Conservation (phyloP, 257 asterid species). For the Solanum sejunctum region DNA sequence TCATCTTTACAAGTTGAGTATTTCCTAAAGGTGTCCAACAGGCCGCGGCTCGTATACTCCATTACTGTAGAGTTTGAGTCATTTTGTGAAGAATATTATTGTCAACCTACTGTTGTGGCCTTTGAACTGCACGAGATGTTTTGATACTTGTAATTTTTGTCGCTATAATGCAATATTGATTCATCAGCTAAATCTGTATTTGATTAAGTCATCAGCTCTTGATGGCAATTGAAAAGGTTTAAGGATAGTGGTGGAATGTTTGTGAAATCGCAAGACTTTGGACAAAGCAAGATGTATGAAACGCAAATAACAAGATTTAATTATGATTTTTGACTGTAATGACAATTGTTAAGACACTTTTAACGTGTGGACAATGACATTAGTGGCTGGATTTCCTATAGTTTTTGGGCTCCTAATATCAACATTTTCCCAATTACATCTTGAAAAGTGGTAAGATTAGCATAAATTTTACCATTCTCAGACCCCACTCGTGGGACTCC, state of each 20-base stretch:
- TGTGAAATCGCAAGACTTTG: not conserved
- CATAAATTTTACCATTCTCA: too few relatives aligned
- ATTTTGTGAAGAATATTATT: not conserved
- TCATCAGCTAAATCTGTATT: not conserved
- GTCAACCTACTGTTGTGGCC: not conserved
- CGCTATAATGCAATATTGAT: not conserved
- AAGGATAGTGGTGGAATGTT: not conserved
- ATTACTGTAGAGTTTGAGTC: not conserved
- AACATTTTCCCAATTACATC: not conserved
- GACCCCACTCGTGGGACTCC: too few relatives aligned
- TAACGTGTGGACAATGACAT: not conserved
- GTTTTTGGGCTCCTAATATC: not conserved
- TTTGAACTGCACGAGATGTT: not conserved
- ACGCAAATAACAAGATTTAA: not conserved
- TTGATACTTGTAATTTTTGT: not conserved
- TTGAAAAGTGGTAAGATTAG: not conserved
- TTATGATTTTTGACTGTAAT: not conserved
- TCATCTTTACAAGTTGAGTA: not conserved
- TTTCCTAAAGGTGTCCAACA: not conserved
- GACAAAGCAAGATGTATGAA: not conserved
- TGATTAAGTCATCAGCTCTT: not conserved
- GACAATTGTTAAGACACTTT: not conserved
- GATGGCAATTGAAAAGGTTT: not conserved
- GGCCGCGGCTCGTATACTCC: not conserved
- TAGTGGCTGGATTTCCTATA: not conserved